Percentiles rank a stretch among this genome's conserved stretches.
phyloP scores from a whole-genome alignment of 2,329 filamentous ascomycete species.

The Cladosporium sp. region DNA sequence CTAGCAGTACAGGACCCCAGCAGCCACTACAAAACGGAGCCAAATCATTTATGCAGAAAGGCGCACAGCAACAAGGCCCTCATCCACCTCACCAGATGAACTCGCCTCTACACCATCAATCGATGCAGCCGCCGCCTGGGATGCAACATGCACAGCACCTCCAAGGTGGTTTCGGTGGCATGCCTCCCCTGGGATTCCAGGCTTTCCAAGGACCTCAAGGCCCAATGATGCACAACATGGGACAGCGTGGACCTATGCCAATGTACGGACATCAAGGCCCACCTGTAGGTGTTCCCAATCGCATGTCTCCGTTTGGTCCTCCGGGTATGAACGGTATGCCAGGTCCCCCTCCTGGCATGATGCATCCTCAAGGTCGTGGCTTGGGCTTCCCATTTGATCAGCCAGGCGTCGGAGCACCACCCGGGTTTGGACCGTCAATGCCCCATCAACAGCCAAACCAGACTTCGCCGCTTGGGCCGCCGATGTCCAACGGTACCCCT shows the following conservation, averaged over 20 bases:
- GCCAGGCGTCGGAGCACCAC: conserved; percentile 32
- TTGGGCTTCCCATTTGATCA: conserved; percentile 48
- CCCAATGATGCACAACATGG: conserved; percentile 49
- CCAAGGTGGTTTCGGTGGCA: conserved; percentile 38
- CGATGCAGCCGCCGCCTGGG: conserved; percentile 53
- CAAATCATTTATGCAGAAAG: conserved; percentile 18
- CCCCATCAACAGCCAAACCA: conserved; percentile 29
- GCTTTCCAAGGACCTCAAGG: conserved; percentile 50
- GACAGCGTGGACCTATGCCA: conserved; percentile 49
- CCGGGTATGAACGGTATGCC: conserved; percentile 52
- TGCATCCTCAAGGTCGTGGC: conserved; percentile 47
- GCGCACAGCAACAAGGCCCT: conserved; percentile 50
- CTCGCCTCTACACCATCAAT: conserved; percentile 53
- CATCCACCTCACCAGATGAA: conserved; percentile 37
- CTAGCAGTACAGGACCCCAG: conserved; percentile 56
- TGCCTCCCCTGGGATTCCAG: conserved; percentile 54
- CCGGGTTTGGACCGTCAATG: conserved; percentile 49
- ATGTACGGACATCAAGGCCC: conserved; percentile 50
- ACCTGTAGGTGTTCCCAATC: conserved; percentile 41
- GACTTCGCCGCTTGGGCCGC: conserved; percentile 30
- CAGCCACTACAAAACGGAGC: conserved; percentile 51
- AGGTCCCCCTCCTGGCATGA: conserved; percentile 46
- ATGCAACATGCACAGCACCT: conserved; percentile 45
- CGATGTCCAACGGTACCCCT: conserved; percentile 22
- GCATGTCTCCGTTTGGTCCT: conserved; percentile 43